Evolutionary conservation across 2,329 filamentous ascomycete species (phyloP), one percentile per base, ranked within the genome.

Genomic region (Rutstroemia sp.): DNA sequence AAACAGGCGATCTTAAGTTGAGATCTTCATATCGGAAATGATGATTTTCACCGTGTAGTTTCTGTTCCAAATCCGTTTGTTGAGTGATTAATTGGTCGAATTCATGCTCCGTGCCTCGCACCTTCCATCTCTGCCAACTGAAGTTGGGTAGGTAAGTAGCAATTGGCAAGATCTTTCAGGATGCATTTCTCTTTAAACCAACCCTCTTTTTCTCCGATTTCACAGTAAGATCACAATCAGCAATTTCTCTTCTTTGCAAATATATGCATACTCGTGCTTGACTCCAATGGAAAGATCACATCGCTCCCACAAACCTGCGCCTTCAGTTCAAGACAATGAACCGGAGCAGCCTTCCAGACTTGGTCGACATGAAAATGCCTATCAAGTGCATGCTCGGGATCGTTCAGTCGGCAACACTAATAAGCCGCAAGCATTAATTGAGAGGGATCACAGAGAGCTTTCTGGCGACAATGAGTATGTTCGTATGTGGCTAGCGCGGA

Each of bases 401-500:
- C 21, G 18, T 38, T 52, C 27, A 8, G 12, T 8, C 12, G 8
- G 16, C 9, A 23, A 2, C 1, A 37, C 4, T 8, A 23, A 30
- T 12, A 39, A 19, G 8, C 38, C 21, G 5, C 41, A 39, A 12
- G 39, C 25, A n/a, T 39, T 46, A 19, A 23, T n/a, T 18, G 34
- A 45, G 14, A 46, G 12, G 25, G 16, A 46, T 18, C 39, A 46
- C 37, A 46, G 38, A 21, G 34, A 58, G 12, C 42, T 66, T 52
- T 62, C 58, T 55, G 62, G 53, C 16, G 58, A 64, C 38, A 49
- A 59, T 39, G 54, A 65, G 25, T 67, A 64, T 51, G 57, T 69
- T 56, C 59, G 51, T 19, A 61, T 49, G 53, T 69, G 67, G 67
- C 63, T 69, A 52, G 61, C 57, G 23, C 62, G 61, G 39, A 66